Conservation (phyloP, 2,329 filamentous ascomycete genomes). For the Chaetomiaceae sp. region DNA sequence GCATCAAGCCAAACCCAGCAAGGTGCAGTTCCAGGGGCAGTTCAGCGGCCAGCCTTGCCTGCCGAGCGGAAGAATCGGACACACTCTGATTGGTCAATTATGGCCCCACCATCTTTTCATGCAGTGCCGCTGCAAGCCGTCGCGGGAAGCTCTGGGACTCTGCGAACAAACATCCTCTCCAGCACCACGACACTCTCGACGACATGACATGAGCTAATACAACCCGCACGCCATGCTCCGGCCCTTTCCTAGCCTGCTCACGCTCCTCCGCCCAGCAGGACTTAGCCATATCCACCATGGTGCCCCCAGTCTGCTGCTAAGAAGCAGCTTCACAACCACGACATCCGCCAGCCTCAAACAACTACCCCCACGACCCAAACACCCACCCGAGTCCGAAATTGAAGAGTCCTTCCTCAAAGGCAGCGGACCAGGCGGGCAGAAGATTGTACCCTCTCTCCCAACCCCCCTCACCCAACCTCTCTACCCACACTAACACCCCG, state of each 20-base stretch:
- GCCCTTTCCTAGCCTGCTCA: not conserved
- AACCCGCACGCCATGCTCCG: slow-evolving; percentile 11
- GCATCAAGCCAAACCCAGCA: too few relatives aligned
- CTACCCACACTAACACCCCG: not conserved
- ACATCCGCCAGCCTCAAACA: slow-evolving; percentile 44
- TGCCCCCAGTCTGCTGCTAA: not conserved
- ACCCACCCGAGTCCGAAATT: slow-evolving; percentile 73
- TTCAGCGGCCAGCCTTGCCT: slow-evolving; percentile 4
- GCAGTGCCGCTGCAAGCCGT: not conserved
- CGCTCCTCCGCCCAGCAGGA: not conserved
- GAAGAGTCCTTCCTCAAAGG: slow-evolving; percentile 86
- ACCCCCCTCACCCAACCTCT: not conserved
- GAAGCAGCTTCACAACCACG: slow-evolving; percentile 31
- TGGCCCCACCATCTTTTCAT: not conserved
- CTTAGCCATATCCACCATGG: not conserved
- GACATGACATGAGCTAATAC: slow-evolving; percentile 1
- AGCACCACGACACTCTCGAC: not conserved
- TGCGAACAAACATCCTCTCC: too few relatives aligned
- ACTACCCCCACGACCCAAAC: slow-evolving; percentile 69
- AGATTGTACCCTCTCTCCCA: slow-evolving; percentile 60
- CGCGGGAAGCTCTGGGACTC: too few relatives aligned
- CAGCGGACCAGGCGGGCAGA: slow-evolving; percentile 88
- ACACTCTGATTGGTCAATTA: slow-evolving; percentile 1
- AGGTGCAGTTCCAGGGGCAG: too few relatives aligned
- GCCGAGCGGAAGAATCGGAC: not conserved